Evolutionary conservation across 2,329 filamentous ascomycete genomes (phyloP).

Genomic region (Didymellaceae sp.): DNA sequence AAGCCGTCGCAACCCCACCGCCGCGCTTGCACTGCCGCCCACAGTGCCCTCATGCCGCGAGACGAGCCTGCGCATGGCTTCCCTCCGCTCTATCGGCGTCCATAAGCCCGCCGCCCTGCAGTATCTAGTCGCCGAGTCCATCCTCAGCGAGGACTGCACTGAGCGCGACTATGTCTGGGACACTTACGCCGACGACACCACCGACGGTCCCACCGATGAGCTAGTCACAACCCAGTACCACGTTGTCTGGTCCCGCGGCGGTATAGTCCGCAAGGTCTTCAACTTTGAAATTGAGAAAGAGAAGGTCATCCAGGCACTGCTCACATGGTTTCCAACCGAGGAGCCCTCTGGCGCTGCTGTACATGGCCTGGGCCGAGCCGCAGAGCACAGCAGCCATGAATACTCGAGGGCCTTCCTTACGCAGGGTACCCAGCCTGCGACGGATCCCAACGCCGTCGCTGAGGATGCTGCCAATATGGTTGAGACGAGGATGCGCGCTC

Average conservation of each 20-base stretch:
- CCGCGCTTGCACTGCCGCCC: conserved; percentile 9
- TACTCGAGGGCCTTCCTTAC: conserved; percentile 35
- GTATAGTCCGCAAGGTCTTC: conserved; percentile 83
- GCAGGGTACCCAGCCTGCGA: conserved; percentile 43
- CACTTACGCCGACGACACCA: conserved; percentile 58
- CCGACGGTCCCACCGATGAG: conserved; percentile 72
- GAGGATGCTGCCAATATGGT: conserved; percentile 25
- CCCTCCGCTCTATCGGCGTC: conserved; percentile 86
- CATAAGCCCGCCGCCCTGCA: conserved; percentile 85
- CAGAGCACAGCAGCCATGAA: conserved; percentile 22
- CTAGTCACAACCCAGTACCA: conserved; percentile 75
- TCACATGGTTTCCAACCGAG: conserved; percentile 76
- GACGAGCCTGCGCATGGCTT: conserved; percentile 70
- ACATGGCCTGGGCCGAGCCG: conserved; percentile 13
- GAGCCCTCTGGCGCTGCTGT: conserved; percentile 26
- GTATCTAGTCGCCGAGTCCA: conserved; percentile 80
- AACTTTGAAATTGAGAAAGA: conserved; percentile 88
- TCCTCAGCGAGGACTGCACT: conserved; percentile 72
- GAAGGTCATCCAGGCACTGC: conserved; percentile 80
- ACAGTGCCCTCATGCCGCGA: conserved; percentile 40
- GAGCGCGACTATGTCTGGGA: conserved; percentile 78
- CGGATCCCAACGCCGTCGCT: conserved; percentile 31
- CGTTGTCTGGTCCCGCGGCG: conserved; percentile 89
- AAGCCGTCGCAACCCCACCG: conserved; percentile 15
- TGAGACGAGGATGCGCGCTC: conserved; percentile 58